Evolutionary conservation across 106 monocot species (phyloP).

Genomic region (Allium fistulosum): DNA sequence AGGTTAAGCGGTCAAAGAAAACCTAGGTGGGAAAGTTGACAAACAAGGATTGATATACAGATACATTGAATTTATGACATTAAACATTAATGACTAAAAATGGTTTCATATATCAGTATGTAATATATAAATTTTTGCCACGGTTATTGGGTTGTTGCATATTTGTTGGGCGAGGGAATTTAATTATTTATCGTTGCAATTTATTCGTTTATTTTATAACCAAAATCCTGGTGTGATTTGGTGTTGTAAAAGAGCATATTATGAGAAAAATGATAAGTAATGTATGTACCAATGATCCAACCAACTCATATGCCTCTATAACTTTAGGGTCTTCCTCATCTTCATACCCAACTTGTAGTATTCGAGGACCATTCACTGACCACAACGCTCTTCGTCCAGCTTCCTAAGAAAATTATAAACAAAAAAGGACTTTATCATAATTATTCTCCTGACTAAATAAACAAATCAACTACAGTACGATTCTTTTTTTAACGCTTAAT

Average conservation of each 20-base stretch:
- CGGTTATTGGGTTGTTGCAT: background rate
- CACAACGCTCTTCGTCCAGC: constrained; percentile 75
- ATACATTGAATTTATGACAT: too few relatives aligned
- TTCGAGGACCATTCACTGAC: constrained; percentile 89
- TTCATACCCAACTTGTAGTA: constrained; percentile 93
- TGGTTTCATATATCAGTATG: too few relatives aligned
- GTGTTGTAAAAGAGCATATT: background rate
- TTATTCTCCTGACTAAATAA: background rate
- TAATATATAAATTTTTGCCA: background rate
- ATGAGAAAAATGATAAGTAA: background rate
- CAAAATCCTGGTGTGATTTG: too few relatives aligned
- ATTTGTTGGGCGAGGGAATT: background rate
- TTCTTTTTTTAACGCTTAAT: too few relatives aligned
- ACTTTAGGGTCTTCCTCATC: constrained; percentile 90
- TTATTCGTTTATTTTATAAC: background rate
- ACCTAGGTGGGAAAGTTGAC: too few relatives aligned
- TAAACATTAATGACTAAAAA: too few relatives aligned
- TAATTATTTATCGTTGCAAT: background rate
- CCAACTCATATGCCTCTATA: constrained; percentile 88
- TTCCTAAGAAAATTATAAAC: constrained; percentile 31
- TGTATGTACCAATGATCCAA: constrained; percentile 83
- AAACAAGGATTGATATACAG: too few relatives aligned
- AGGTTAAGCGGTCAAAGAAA: too few relatives aligned
- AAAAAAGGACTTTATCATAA: constrained; percentile 5
- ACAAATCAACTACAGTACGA: too few relatives aligned